Evolutionary conservation across 345 rosid species (phyloP), one percentile per base, ranked within the genome.

Genomic region (Turritis glabra): DNA sequence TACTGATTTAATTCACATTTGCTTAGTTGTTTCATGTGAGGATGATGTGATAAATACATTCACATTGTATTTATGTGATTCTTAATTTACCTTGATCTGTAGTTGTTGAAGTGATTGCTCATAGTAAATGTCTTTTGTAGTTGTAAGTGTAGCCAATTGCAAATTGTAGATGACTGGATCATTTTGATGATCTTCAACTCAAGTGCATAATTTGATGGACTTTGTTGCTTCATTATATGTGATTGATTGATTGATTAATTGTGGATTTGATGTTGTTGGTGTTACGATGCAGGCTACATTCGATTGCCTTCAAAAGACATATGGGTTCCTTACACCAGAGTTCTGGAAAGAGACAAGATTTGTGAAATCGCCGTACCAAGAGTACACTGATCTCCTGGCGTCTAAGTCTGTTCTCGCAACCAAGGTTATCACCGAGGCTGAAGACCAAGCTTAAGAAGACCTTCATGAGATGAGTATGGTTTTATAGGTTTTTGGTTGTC

Each of bases 251-350:
- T n/a, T 44, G 51, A 17, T 46, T n/a, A n/a, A n/a, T n/a, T n/a
- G n/a, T n/a, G n/a, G n/a, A n/a, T n/a, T n/a, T 44, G 51, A 17
- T 46, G 11, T 11, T 53, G 19, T 13, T 54, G 64, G n/a, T 69
- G 13, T 33, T 33, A 11, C 7, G 10, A 30, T 9, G 3, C 81
- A 78, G 80, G 92, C 95, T 4, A 84, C 95, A 0, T 89, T 89
- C 0, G 92, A 89, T 10, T 87, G 89, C 23, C 87, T 89, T 14
- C 58, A 85, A 66, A 85, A 89, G 79, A 89, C 96, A 1, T 87
- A 87, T 26, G 92, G 95, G 11, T 89, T 87, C 95, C 79, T 89
- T 58, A 87, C 95, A 15, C 95, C 91, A 3, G 92, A 89, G 54
- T 85, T 89, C 72, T 89, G 92, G 95, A 89, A 58, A 77, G 92